A percentile compares a stretch with the other conserved stretches of the same genome.
Conservation (phyloP, 208 protist genomes). For the Leishmania arabica region DNA sequence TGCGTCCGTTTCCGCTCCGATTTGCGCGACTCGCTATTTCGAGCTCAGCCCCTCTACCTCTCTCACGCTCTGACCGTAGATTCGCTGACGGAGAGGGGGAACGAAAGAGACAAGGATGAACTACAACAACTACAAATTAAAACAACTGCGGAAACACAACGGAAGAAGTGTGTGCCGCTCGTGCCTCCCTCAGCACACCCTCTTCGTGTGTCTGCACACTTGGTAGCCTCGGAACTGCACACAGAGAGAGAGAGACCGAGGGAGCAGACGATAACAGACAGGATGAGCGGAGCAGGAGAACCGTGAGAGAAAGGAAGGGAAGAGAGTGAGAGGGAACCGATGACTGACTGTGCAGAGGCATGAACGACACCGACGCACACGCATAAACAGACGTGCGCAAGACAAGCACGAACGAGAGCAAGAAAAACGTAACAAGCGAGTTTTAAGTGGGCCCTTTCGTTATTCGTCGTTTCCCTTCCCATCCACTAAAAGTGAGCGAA, state of each 20-base stretch:
- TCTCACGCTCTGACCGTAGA: background rate
- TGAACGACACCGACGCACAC: background rate
- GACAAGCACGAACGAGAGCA: background rate
- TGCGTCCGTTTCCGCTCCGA: background rate
- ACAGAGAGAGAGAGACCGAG: background rate
- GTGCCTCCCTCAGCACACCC: background rate
- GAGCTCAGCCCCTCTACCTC: background rate
- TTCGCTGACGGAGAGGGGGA: background rate
- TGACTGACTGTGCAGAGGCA: background rate
- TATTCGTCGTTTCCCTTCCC: background rate
- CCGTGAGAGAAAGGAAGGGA: background rate
- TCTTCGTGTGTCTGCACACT: background rate
- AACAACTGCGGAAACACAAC: background rate
- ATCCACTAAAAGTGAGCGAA: background rate
- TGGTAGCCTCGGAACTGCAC: background rate
- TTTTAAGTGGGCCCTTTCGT: background rate
- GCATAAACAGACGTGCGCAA: background rate
- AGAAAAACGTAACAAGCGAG: slow-evolving; percentile 1
- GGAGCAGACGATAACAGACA: background rate
- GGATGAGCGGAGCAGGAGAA: background rate
- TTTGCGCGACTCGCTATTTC: background rate
- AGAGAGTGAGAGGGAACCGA: background rate
- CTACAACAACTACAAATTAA: background rate
- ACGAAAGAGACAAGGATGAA: background rate
- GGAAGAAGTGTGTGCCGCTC: background rate